Conservation (phyloP, 768 basidiomycete species). For the Pisolithus tinctorius region DNA sequence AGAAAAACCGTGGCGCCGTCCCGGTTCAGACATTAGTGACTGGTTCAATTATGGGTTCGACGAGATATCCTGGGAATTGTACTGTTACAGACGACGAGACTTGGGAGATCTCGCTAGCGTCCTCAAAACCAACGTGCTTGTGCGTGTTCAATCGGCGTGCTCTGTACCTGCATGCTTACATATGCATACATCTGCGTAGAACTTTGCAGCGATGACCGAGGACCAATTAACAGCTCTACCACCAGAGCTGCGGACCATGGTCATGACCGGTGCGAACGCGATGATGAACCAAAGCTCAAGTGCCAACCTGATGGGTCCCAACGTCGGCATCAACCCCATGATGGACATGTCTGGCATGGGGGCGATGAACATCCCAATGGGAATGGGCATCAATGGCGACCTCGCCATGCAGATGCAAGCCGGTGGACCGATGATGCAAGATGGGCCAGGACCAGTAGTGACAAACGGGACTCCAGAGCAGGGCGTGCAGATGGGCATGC, state of each 20-base stretch:
- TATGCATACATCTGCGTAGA: slow-evolving; percentile 34
- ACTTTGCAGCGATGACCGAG: slow-evolving; percentile 76
- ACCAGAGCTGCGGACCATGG: slow-evolving; percentile 78
- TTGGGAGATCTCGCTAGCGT: slow-evolving; percentile 73
- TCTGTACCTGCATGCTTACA: slow-evolving; percentile 3
- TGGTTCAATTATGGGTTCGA: slow-evolving; percentile 99
- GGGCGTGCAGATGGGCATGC: slow-evolving; percentile 34
- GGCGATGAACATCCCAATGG: slow-evolving; percentile 44
- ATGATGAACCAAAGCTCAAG: slow-evolving; percentile 63
- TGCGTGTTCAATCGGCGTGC: slow-evolving; percentile 31
- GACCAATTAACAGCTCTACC: slow-evolving; percentile 74
- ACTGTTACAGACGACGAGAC: slow-evolving; percentile 78
- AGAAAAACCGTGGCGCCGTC: slow-evolving; percentile 87
- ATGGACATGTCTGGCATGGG: slow-evolving; percentile 75
- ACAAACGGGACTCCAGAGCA: slow-evolving; percentile 33
- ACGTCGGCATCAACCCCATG: slow-evolving; percentile 56
- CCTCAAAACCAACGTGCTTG: slow-evolving; percentile 77
- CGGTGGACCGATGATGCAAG: slow-evolving; percentile 53
- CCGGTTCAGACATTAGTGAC: slow-evolving; percentile 90
- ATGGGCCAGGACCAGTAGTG: slow-evolving; percentile 32
- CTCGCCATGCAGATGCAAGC: slow-evolving; percentile 50
- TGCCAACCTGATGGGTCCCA: slow-evolving; percentile 48
- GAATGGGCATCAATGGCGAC: slow-evolving; percentile 60
- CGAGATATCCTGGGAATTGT: slow-evolving; percentile 92
- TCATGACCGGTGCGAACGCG: slow-evolving; percentile 74